Evolutionary conservation across 2,329 filamentous ascomycete species (phyloP).

Genomic region (Rugonectria rugulosa): DNA sequence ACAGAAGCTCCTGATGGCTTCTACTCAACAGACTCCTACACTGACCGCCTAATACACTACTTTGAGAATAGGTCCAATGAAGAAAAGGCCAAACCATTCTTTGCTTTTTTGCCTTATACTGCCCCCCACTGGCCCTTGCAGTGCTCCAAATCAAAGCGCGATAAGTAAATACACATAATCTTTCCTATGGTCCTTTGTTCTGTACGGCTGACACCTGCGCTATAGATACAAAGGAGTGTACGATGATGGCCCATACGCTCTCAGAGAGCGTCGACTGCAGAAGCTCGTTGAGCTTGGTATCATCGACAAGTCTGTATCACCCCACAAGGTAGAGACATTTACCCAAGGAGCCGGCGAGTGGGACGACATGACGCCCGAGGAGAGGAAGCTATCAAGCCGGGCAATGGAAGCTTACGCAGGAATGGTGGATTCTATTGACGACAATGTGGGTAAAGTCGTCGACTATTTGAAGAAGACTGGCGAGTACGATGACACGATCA

Average conservation of each 20-base stretch:
- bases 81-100: too few species aligned
- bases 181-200: too few species aligned
- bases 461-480: constrained; percentile 54
- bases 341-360: constrained; percentile 22
- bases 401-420: constrained; percentile 54
- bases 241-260: constrained; percentile 56
- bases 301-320: constrained; percentile 38
- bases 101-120: too few species aligned
- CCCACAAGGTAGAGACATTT: constrained; percentile 12
- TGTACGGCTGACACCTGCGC: too few species aligned
- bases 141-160: too few species aligned
- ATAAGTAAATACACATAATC: too few species aligned
- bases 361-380: constrained; percentile 9
- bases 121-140: too few species aligned
- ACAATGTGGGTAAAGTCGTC: constrained; percentile 58
- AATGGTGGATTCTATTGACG: constrained; percentile 62
- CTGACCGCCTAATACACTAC: too few species aligned
- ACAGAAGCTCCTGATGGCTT: too few species aligned
- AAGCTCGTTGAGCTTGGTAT: constrained; percentile 51
- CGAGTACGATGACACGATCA: constrained; percentile 61
- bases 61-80: too few species aligned
- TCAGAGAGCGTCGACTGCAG: constrained; percentile 52
- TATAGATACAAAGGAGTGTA: too few species aligned
- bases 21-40: too few species aligned
- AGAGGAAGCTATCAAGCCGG: not conserved